Conservation (phyloP, 805 yeast genomes). For the Blastobotrys robertii region DNA sequence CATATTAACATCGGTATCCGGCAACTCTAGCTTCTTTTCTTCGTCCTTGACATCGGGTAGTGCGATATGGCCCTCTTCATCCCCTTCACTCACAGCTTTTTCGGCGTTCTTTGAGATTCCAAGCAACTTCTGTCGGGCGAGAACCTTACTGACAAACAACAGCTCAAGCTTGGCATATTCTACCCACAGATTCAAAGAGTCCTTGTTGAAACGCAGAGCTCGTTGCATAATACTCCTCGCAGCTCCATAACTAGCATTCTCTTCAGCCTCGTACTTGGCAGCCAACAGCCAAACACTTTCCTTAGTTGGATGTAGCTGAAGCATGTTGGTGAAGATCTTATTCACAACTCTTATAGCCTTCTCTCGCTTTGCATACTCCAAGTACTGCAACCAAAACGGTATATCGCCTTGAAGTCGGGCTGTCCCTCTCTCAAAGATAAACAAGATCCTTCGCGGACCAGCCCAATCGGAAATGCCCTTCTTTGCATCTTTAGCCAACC, state of each 20-base stretch:
- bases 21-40: conserved; percentile 47
- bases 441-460: conserved; percentile 67
- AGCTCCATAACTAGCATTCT: conserved; percentile 78
- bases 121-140: conserved; percentile 73
- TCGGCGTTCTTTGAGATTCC: conserved; percentile 48
- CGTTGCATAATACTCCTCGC: conserved; percentile 81
- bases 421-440: conserved; percentile 75
- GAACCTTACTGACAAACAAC: conserved; percentile 70
- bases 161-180: conserved; percentile 85
- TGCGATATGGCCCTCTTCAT: conserved; percentile 30
- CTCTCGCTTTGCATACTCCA: conserved; percentile 39
- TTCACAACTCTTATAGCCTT: conserved; percentile 25
- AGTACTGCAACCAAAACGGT: conserved; percentile 67
- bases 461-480: conserved; percentile 68
- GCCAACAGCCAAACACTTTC: conserved; percentile 90
- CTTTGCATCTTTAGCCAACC: conserved; percentile 40
- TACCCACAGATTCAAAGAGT: conserved; percentile 63
- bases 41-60: conserved; percentile 42
- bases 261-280: conserved; percentile 86
- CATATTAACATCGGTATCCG: conserved; percentile 79
- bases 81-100: conserved; percentile 26
- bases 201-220: conserved; percentile 75
- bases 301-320: conserved; percentile 85
- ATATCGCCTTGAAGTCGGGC: conserved; percentile 69
- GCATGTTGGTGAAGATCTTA: conserved; percentile 62